phyloP scores from a whole-genome alignment of 352 stramenopile genomes.

The Paralagenidium karlingii region DNA sequence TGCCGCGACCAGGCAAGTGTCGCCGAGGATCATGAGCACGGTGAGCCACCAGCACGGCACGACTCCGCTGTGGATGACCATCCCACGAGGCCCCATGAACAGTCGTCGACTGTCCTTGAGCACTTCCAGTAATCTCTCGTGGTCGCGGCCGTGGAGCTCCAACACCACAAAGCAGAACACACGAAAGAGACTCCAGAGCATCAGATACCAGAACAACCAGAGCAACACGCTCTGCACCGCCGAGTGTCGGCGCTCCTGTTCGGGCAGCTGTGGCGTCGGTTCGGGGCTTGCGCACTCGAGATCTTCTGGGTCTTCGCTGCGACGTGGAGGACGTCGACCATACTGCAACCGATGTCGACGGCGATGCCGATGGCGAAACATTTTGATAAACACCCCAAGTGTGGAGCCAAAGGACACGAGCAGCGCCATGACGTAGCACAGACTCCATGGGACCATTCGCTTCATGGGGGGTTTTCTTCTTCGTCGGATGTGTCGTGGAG shows the following conservation, averaged over 20 bases:
- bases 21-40: conserved; percentile 23
- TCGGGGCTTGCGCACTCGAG: too few species aligned
- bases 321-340: too few species aligned
- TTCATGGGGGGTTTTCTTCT: too few species aligned
- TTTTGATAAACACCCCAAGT: conserved; percentile 15
- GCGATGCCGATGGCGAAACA: conserved; percentile 23
- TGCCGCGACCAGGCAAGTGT: conserved; percentile 27
- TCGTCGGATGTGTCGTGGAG: too few species aligned
- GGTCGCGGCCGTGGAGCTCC: conserved; percentile 10
- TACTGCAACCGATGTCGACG: too few species aligned
- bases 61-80: conserved; percentile 26
- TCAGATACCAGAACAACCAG: conserved; percentile 46
- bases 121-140: too few species aligned
- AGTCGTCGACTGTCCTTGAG: conserved; percentile 1
- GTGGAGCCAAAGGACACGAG: conserved; percentile 21
- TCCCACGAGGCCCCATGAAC: too few species aligned
- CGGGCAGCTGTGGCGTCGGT: too few species aligned
- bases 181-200: conserved; percentile 38
- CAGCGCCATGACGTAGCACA: conserved; percentile 26
- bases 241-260: conserved; percentile 21
- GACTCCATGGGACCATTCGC: too few species aligned
- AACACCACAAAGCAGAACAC: conserved; percentile 25
- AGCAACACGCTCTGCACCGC: conserved; percentile 33
- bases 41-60: conserved; percentile 23
- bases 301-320: too few species aligned